Conservation (phyloP, 345 rosid species). For the Sonneratia caseolaris region DNA sequence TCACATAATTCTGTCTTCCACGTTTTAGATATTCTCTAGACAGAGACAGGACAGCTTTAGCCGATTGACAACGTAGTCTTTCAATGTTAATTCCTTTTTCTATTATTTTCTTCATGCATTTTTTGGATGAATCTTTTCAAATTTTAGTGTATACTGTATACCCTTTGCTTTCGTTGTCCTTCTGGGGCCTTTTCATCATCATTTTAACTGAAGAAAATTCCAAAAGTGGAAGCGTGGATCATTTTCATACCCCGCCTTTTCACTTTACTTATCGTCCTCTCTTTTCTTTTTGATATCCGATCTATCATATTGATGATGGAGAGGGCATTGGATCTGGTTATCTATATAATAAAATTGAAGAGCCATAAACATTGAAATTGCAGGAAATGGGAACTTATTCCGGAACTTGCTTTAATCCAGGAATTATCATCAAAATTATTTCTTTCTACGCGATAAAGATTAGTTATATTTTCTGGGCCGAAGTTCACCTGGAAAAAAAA, state of each 20-base stretch:
- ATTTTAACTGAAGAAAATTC: background rate
- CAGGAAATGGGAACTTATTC: background rate
- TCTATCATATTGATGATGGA: background rate
- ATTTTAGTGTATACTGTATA: too few species aligned
- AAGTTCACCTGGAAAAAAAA: too few species aligned
- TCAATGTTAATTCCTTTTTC: too few species aligned
- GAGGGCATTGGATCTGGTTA: background rate
- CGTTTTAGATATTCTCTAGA: too few species aligned
- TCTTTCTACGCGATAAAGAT: background rate
- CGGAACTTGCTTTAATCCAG: background rate
- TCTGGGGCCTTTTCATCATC: background rate
- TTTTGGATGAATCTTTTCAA: too few species aligned
- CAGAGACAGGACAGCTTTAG: too few species aligned
- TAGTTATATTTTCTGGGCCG: background rate
- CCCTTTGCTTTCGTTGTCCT: background rate
- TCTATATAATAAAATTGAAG: too few species aligned
- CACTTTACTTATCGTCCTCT: background rate
- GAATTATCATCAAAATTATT: background rate
- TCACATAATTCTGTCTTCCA: background rate
- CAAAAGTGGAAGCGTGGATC: background rate
- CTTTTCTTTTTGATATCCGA: background rate
- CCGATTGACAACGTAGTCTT: too few species aligned
- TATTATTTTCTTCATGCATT: too few species aligned
- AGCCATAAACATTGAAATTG: too few species aligned
- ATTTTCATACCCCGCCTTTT: background rate